These are phyloP conservation scores for Venturia aucupariae DNA, from an alignment of 2,329 filamentous ascomycete species.

Conservation along the genomic window DNA sequence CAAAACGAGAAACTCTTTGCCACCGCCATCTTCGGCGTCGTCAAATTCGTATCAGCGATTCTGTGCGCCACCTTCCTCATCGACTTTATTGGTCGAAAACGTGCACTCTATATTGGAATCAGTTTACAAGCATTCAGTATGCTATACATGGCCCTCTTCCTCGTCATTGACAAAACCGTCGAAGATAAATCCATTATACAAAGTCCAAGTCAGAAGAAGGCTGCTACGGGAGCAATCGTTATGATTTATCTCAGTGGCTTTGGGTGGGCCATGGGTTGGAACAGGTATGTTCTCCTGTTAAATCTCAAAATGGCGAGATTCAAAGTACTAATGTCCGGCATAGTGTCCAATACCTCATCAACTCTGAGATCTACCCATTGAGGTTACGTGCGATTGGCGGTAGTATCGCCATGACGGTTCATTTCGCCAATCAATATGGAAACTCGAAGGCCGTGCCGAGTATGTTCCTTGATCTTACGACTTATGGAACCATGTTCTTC, in stretches of 20 bases:
- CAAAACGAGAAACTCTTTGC: slow-evolving; percentile 60
- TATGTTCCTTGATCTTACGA: slow-evolving; percentile 52
- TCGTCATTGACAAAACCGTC: slow-evolving; percentile 51
- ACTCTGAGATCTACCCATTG: slow-evolving; percentile 68
- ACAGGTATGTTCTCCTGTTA: not conserved
- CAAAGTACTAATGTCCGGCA: slow-evolving; percentile 47
- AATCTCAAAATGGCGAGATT: not conserved
- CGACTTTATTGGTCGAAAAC: slow-evolving; percentile 67
- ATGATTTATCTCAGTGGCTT: slow-evolving; percentile 51
- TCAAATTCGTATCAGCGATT: slow-evolving; percentile 60
- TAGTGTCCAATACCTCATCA: slow-evolving; percentile 68
- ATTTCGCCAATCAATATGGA: slow-evolving; percentile 72
- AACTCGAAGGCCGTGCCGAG: slow-evolving; percentile 65
- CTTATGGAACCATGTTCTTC: slow-evolving; percentile 67
- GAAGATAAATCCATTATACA: slow-evolving; percentile 41
- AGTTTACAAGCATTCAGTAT: slow-evolving; percentile 41
- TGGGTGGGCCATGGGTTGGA: slow-evolving; percentile 27
- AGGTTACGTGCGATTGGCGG: slow-evolving; percentile 63
- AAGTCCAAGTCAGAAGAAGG: slow-evolving; percentile 39
- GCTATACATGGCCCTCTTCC: slow-evolving; percentile 46
- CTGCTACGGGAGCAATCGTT: slow-evolving; percentile 55
- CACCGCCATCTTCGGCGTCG: slow-evolving; percentile 65
- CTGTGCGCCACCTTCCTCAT: slow-evolving; percentile 69
- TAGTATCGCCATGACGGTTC: slow-evolving; percentile 65
- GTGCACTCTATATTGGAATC: slow-evolving; percentile 41